Conservation (phyloP, 148 eudicot species). For the Linanthus parryae region DNA sequence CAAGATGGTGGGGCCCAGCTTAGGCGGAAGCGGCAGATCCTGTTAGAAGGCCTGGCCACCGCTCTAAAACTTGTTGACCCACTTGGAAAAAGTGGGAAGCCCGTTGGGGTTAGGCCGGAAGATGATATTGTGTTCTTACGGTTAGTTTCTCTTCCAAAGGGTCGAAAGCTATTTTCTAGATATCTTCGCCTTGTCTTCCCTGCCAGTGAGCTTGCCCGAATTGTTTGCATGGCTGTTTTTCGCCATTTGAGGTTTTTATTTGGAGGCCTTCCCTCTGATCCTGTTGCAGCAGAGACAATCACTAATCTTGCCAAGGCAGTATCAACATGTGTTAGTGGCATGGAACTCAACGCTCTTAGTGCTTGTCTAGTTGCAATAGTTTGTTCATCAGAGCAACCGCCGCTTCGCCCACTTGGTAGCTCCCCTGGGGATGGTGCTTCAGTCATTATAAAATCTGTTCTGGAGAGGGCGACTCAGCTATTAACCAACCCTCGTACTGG, state of each 20-base stretch:
- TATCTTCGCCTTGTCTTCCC: constrained; percentile 60
- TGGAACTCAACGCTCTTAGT: constrained; percentile 83
- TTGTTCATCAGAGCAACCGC: constrained; percentile 91
- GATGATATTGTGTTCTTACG: constrained; percentile 82
- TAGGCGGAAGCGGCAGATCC: constrained; percentile 53
- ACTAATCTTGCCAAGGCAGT: constrained; percentile 47
- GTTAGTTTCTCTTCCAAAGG: constrained; percentile 73
- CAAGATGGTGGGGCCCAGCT: constrained; percentile 74
- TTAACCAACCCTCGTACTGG: constrained; percentile 45
- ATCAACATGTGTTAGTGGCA: constrained; percentile 44
- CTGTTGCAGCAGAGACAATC: constrained; percentile 38
- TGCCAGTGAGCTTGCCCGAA: constrained; percentile 59
- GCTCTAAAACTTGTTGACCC: constrained; percentile 92
- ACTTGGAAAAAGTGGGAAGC: constrained; percentile 51
- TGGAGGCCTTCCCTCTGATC: constrained; percentile 58
- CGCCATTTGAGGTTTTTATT: constrained; percentile 89
- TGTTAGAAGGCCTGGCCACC: constrained; percentile 73
- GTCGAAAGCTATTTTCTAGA: constrained; percentile 68
- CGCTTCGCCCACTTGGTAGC: constrained; percentile 86
- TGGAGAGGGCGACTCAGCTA: constrained; percentile 77
- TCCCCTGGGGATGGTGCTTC: constrained; percentile 84
- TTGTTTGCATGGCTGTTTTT: constrained; percentile 89
- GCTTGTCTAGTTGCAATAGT: constrained; percentile 98
- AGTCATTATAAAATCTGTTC: constrained; percentile 53
- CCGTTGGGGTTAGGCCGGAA: constrained; percentile 45